phyloP scores from a whole-genome alignment of 2,329 filamentous ascomycete genomes.

The Chaetomium olivaceum region DNA sequence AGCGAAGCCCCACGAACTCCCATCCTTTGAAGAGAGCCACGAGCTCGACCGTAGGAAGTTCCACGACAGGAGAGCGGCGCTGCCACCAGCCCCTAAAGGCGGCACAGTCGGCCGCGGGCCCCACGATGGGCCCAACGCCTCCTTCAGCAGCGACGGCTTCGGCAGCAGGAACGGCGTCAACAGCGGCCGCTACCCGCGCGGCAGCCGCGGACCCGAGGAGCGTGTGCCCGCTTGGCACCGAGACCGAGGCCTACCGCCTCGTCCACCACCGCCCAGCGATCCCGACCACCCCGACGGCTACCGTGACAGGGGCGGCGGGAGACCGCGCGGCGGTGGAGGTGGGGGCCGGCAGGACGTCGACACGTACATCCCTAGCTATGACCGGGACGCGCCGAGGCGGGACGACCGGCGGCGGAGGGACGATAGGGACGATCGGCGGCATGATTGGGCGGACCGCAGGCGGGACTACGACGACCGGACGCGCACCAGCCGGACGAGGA shows the following conservation, averaged over 20 bases:
- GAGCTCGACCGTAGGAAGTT: constrained; percentile 93
- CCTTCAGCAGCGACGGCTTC: constrained; percentile 55
- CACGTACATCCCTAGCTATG: constrained; percentile 53
- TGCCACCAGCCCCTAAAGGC: constrained; percentile 88
- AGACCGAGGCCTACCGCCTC: constrained; percentile 52
- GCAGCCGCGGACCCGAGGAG: constrained; percentile 38
- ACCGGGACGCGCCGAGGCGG: constrained; percentile 40
- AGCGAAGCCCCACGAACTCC: constrained; percentile 81
- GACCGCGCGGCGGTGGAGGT: constrained; percentile 32
- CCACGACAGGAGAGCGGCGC: constrained; percentile 77
- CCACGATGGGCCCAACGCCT: constrained; percentile 50
- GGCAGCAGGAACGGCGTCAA: constrained; percentile 51
- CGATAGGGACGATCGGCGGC: constrained; percentile 43
- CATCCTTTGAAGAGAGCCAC: constrained; percentile 89
- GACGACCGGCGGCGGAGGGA: constrained; percentile 45
- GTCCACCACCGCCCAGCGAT: constrained; percentile 51
- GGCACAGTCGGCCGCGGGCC: constrained; percentile 81
- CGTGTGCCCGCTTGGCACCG: constrained; percentile 56
- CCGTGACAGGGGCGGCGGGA: constrained; percentile 38
- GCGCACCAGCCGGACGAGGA: constrained; percentile 45
- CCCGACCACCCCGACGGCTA: constrained; percentile 47
- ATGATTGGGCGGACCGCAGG: constrained; percentile 38
- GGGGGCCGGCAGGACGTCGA: constrained; percentile 41
- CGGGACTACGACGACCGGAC: constrained; percentile 40
- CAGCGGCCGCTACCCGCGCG: constrained; percentile 47